Conservation (phyloP, 306 rosid genomes). For the Purshia tridentata region DNA sequence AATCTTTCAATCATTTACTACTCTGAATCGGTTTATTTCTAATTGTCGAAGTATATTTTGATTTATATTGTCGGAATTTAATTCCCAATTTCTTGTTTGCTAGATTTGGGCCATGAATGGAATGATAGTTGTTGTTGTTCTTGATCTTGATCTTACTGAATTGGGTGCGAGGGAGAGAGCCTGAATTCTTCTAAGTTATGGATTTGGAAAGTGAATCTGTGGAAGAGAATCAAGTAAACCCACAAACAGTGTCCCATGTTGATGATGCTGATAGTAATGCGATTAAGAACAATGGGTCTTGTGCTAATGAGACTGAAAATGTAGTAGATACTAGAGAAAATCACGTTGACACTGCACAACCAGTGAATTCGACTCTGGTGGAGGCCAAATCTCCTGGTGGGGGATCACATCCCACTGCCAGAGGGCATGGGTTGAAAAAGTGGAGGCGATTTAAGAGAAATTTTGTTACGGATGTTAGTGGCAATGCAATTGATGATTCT, state of each 20-base stretch:
- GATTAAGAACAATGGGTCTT: slow-evolving; percentile 37
- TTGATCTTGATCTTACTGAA: slow-evolving; percentile 30
- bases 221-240: slow-evolving; percentile 56
- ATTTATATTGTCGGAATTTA: background rate
- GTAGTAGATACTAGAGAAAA: slow-evolving; percentile 30
- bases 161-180: slow-evolving; percentile 22
- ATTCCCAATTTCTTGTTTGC: slow-evolving; percentile 4
- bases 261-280: slow-evolving; percentile 40
- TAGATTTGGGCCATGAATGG: slow-evolving; percentile 36
- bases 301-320: slow-evolving; percentile 39
- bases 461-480: slow-evolving; percentile 39
- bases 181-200: slow-evolving; percentile 42
- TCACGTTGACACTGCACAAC: slow-evolving; percentile 28
- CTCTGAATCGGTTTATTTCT: slow-evolving; percentile 2
- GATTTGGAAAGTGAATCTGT: slow-evolving; percentile 71
- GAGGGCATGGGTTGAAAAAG: slow-evolving; percentile 55
- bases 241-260: slow-evolving; percentile 24
- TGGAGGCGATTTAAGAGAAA: slow-evolving; percentile 59
- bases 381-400: slow-evolving; percentile 28
- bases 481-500: slow-evolving; percentile 34
- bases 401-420: slow-evolving; percentile 22
- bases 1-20: background rate
- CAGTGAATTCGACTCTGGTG: slow-evolving; percentile 24
- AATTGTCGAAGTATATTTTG: background rate
- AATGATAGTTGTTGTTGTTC: slow-evolving; percentile 22